phyloP scores from a whole-genome alignment of 495 filamentous ascomycete genomes.

The Penicillium paradoxum region DNA sequence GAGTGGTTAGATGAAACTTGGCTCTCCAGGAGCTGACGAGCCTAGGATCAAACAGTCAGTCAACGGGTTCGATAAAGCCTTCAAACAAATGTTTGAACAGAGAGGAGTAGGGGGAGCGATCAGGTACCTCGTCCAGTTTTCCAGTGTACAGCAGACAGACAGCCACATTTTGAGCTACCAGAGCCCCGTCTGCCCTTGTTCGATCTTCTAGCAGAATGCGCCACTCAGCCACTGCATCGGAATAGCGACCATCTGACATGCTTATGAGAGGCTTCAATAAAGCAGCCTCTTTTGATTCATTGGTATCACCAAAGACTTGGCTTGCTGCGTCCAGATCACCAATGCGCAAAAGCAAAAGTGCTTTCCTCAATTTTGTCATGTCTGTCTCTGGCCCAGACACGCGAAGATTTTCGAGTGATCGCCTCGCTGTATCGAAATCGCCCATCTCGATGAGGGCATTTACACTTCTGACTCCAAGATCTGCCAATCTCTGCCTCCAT shows the following conservation, averaged over 20 bases:
- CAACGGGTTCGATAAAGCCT: neutral
- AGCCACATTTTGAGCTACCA: conserved; percentile 73
- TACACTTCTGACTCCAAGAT: conserved; percentile 73
- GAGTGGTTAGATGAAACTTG: conserved; percentile 55
- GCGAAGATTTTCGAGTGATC: conserved; percentile 52
- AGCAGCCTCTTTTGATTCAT: conserved; percentile 19
- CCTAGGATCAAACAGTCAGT: conserved; percentile 28
- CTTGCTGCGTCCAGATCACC: conserved; percentile 71
- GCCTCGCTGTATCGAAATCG: conserved; percentile 69
- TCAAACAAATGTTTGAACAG: neutral
- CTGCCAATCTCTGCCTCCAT: conserved; percentile 65
- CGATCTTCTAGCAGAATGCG: conserved; percentile 42
- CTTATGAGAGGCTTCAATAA: conserved; percentile 60
- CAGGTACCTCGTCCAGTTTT: conserved; percentile 62
- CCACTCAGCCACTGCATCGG: conserved; percentile 59
- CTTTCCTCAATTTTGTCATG: conserved; percentile 40
- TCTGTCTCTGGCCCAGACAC: conserved; percentile 34
- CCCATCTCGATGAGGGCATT: conserved; percentile 88
- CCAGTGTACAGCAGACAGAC: conserved; percentile 80
- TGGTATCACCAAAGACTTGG: conserved; percentile 28
- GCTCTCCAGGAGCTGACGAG: conserved; percentile 56
- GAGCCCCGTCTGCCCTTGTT: conserved; percentile 31
- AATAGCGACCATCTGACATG: conserved; percentile 75
- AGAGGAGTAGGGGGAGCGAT: neutral
- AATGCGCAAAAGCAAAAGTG: conserved; percentile 66